These are phyloP conservation scores for Dothiorella sarmentorum DNA, from an alignment of 2,329 filamentous ascomycete genomes.

Conservation along the genomic window DNA sequence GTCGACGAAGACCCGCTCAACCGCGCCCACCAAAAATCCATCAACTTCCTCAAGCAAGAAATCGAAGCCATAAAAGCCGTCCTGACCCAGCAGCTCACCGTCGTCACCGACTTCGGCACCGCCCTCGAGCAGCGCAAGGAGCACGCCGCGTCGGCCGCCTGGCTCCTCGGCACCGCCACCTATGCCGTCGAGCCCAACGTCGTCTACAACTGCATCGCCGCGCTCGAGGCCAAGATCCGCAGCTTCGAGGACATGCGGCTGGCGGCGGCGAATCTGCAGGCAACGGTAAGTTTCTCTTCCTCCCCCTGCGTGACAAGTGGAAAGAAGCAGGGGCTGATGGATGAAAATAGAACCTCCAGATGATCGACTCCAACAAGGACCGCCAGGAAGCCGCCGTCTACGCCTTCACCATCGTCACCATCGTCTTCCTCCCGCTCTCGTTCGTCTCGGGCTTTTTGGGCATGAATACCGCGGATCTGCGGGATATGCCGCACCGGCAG, in stretches of 20 bases:
- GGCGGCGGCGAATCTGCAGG: background rate
- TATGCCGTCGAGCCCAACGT: background rate
- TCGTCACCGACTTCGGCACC: background rate
- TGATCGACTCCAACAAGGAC: conserved; percentile 6
- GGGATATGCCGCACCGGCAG: conserved; percentile 39
- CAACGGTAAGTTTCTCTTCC: background rate
- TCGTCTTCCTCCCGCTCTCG: conserved; percentile 44
- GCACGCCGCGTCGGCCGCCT: too few relatives aligned
- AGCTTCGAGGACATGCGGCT: conserved; percentile 8
- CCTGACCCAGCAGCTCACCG: background rate
- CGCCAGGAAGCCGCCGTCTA: conserved; percentile 50
- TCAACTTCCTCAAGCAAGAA: conserved; percentile 9
- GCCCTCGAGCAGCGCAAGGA: background rate
- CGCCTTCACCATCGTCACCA: conserved; percentile 44
- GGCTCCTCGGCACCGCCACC: background rate
- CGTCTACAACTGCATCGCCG: background rate
- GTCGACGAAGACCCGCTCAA: conserved; percentile 15
- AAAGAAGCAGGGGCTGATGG: background rate
- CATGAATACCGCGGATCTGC: conserved; percentile 43
- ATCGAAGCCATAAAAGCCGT: conserved; percentile 7
- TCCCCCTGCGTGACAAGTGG: background rate
- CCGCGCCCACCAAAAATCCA: background rate
- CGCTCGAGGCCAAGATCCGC: background rate
- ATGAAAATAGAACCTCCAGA: background rate
- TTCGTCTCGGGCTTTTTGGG: conserved; percentile 45